Evolutionary conservation across 805 yeast species (phyloP).

Genomic region (Candida oleophila): DNA sequence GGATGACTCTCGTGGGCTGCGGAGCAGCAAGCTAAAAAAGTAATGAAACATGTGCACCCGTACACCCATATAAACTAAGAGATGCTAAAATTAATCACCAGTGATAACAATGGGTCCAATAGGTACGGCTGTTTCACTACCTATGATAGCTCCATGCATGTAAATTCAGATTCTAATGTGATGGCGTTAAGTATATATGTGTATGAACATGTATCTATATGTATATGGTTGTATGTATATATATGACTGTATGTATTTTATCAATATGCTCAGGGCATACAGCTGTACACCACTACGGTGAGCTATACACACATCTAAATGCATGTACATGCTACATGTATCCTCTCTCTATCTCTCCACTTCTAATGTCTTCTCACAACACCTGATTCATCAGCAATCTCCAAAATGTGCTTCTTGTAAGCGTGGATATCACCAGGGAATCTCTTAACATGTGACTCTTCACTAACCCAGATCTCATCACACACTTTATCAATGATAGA

Average conservation of each 20-base stretch:
- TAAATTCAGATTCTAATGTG: too few relatives aligned
- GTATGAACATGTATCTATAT: not conserved
- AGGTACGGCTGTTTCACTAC: not conserved
- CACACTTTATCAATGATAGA: conserved; percentile 85
- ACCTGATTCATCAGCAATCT: conserved; percentile 77
- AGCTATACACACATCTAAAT: not conserved
- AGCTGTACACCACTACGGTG: not conserved
- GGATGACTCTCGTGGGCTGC: too few relatives aligned
- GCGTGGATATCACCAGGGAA: conserved; percentile 83
- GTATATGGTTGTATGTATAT: not conserved
- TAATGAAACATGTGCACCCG: not conserved
- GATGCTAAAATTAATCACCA: too few relatives aligned
- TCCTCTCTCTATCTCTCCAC: not conserved
- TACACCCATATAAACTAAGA: not conserved
- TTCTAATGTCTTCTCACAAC: conserved; percentile 80
- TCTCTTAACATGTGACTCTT: conserved; percentile 73
- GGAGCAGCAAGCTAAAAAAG: too few relatives aligned
- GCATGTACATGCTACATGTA: not conserved
- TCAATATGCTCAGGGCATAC: too few relatives aligned
- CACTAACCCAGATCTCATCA: conserved; percentile 95
- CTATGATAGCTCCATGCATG: not conserved
- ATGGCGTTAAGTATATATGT: too few relatives aligned
- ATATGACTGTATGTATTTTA: too few relatives aligned
- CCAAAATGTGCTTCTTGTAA: conserved; percentile 84
- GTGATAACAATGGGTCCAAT: too few relatives aligned